Evolutionary conservation across 495 filamentous ascomycete species (phyloP).

Genomic region (Talaromyces thailandensis): DNA sequence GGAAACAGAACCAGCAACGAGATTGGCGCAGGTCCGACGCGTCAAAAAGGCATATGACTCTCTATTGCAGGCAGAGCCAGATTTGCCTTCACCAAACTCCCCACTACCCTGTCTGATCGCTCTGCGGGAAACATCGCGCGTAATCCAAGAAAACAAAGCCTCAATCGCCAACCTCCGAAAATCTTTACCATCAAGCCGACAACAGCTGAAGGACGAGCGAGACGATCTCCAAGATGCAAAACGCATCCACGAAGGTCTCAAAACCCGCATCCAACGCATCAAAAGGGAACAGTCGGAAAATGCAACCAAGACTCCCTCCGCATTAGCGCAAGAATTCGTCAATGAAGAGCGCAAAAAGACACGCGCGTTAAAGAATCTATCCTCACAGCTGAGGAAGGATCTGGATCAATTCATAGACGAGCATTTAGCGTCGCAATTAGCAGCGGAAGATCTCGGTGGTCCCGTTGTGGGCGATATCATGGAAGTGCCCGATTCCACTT

Average conservation of each 20-base stretch:
- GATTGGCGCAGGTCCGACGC: slow-evolving; percentile 43
- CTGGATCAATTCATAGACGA: slow-evolving; percentile 67
- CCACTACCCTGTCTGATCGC: slow-evolving; percentile 64
- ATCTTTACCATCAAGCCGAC: slow-evolving; percentile 42
- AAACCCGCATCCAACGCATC: slow-evolving; percentile 48
- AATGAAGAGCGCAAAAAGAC: slow-evolving; percentile 49
- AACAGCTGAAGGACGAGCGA: slow-evolving; percentile 50
- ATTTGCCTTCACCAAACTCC: slow-evolving; percentile 56
- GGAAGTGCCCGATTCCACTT: slow-evolving; percentile 49
- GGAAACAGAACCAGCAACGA: slow-evolving; percentile 29
- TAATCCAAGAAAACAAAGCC: slow-evolving; percentile 52
- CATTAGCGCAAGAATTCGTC: slow-evolving; percentile 52
- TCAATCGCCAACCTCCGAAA: slow-evolving; percentile 46
- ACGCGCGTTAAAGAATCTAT: slow-evolving; percentile 44
- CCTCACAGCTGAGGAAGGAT: slow-evolving; percentile 45
- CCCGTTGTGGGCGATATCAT: slow-evolving; percentile 70
- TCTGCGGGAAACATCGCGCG: slow-evolving; percentile 51
- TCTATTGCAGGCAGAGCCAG: slow-evolving; percentile 48
- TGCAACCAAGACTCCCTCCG: slow-evolving; percentile 45
- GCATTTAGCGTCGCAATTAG: slow-evolving; percentile 69
- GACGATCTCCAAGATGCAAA: slow-evolving; percentile 51
- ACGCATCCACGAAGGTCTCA: slow-evolving; percentile 42
- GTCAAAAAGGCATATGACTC: slow-evolving; percentile 58
- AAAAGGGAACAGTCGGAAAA: slow-evolving; percentile 42
- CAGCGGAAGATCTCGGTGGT: slow-evolving; percentile 78